Evolutionary conservation across 2,329 filamentous ascomycete species (phyloP).

Genomic region (Botrytis fragariae): DNA sequence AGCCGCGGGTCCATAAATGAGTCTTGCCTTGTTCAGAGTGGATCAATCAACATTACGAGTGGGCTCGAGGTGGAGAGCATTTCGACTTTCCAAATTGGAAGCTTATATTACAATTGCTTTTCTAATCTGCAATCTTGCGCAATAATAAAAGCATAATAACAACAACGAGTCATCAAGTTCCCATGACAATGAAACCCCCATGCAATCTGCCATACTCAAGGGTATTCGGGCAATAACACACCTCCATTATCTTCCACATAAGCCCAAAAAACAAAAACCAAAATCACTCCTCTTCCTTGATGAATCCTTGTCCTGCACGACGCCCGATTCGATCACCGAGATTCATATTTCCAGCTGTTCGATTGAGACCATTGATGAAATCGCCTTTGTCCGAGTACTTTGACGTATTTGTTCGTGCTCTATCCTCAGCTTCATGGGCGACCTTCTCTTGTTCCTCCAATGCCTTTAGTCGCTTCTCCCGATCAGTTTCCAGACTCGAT

Average conservation of each 20-base stretch:
- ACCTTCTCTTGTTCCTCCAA: conserved; percentile 64
- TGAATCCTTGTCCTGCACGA: conserved; percentile 44
- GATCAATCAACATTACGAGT: conserved; percentile 1
- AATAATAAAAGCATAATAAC: neutral
- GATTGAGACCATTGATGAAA: conserved; percentile 63
- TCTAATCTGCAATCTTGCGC: conserved; percentile 2
- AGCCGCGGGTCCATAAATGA: neutral
- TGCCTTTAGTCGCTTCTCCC: conserved; percentile 64
- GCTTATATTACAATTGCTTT: neutral
- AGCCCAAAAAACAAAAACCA: neutral
- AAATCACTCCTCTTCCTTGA: conserved; percentile 43
- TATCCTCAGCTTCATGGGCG: conserved; percentile 65
- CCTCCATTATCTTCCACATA: neutral
- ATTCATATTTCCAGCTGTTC: conserved; percentile 52
- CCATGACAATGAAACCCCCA: neutral
- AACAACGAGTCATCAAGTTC: neutral
- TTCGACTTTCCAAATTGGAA: neutral
- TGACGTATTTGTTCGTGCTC: conserved; percentile 54
- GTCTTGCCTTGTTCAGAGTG: neutral
- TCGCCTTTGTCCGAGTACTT: conserved; percentile 62
- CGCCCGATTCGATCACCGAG: conserved; percentile 53
- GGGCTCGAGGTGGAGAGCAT: conserved; percentile 1
- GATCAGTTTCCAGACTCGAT: conserved; percentile 66
- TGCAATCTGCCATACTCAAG: neutral
- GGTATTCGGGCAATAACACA: neutral